Evolutionary conservation across 371 early-diverging fungal species (phyloP).

Genomic region (Rhizopus sp.): DNA sequence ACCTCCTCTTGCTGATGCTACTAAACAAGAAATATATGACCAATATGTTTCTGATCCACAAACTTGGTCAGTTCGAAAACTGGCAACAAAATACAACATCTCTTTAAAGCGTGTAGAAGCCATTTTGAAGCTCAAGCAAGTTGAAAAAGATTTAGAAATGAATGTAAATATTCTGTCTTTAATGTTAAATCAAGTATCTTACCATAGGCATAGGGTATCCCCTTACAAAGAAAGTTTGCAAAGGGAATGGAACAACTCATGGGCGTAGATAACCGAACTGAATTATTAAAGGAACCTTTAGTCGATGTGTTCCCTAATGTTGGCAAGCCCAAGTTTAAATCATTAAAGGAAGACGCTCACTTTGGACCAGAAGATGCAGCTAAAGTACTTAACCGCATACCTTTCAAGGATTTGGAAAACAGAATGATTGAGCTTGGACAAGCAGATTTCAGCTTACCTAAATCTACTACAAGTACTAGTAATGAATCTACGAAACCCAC

Average conservation of each 20-base stretch:
- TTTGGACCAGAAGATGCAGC: conserved; percentile 85
- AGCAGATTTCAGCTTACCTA: conserved; percentile 37
- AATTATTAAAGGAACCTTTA: conserved; percentile 59
- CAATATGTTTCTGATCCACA: conserved; percentile 61
- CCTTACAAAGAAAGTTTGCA: conserved; percentile 63
- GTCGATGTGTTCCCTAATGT: conserved; percentile 64
- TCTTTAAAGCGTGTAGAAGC: conserved; percentile 90
- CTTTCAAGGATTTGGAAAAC: conserved; percentile 68
- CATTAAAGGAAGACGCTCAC: conserved; percentile 74
- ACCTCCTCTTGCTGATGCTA: conserved; percentile 74
- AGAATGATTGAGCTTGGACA: conserved; percentile 43
- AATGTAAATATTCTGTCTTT: conserved; percentile 38
- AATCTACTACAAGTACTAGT: conserved; percentile 9
- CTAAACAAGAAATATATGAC: conserved; percentile 77
- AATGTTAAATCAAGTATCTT: neutral
- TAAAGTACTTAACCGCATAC: conserved; percentile 70
- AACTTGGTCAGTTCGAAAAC: conserved; percentile 69
- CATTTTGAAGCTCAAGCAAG: conserved; percentile 82
- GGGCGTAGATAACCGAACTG: conserved; percentile 52
- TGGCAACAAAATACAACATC: conserved; percentile 73
- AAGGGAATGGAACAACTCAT: conserved; percentile 87
- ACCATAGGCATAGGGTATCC: conserved; percentile 38
- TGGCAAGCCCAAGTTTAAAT: conserved; percentile 76
- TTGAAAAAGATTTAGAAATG: conserved; percentile 69
- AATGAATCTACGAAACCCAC: conserved; percentile 8